Conservation (phyloP, 2,329 filamentous ascomycete genomes). For the Paracamarosporium sp. region DNA sequence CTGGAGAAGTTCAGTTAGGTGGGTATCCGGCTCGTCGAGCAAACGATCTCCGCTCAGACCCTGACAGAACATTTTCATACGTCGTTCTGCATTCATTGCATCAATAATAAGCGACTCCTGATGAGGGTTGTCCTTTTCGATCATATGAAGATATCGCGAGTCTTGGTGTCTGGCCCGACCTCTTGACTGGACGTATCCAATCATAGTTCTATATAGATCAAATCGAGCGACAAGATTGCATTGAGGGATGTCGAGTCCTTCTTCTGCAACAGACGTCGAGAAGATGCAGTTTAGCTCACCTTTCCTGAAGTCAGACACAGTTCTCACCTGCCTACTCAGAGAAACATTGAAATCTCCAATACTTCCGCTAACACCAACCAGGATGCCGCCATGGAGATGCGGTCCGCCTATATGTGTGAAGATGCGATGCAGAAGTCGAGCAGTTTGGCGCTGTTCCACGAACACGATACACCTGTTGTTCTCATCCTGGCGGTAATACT, state of each 20-base stretch:
- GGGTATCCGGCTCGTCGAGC: conserved; percentile 65
- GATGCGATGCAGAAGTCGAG: conserved; percentile 73
- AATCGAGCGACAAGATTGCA: conserved; percentile 77
- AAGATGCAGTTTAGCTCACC: conserved; percentile 68
- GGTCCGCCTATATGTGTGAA: conserved; percentile 66
- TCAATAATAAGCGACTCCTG: conserved; percentile 67
- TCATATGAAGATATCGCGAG: conserved; percentile 85
- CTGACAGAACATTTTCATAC: conserved; percentile 78
- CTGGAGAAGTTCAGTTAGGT: conserved; percentile 63
- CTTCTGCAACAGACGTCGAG: conserved; percentile 70
- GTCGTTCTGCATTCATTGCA: conserved; percentile 63
- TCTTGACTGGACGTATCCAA: conserved; percentile 92
- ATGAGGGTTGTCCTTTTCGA: conserved; percentile 71
- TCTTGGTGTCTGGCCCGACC: conserved; percentile 80
- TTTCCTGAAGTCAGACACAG: conserved; percentile 69
- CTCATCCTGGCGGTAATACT: conserved; percentile 66
- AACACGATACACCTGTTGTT: conserved; percentile 84
- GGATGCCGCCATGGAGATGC: conserved; percentile 65
- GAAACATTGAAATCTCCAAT: conserved; percentile 68
- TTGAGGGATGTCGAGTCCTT: conserved; percentile 70
- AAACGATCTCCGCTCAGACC: conserved; percentile 76
- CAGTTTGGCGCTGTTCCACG: conserved; percentile 79
- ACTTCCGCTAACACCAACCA: conserved; percentile 67
- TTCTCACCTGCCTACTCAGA: conserved; percentile 75
- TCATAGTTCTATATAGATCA: conserved; percentile 86